These are phyloP conservation scores for Hymenoscyphus infarciens DNA, from an alignment of 2,329 filamentous ascomycete genomes.

Conservation along the genomic window DNA sequence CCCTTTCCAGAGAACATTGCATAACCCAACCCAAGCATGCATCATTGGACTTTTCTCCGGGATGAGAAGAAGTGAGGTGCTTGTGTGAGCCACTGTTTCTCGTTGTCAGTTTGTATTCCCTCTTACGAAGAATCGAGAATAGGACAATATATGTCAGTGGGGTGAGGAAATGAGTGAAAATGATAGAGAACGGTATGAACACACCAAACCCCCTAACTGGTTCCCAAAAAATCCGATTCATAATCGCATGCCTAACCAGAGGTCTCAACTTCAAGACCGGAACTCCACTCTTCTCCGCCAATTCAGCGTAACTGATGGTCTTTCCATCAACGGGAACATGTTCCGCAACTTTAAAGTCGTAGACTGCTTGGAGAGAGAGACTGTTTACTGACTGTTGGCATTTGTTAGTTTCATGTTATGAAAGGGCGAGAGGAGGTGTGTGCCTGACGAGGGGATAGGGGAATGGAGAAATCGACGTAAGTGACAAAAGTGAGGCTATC, in stretches of 20 bases:
- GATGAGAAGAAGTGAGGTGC: constrained; percentile 38
- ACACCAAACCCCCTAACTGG: constrained; percentile 32
- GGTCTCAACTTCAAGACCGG: constrained; percentile 42
- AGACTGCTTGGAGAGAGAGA: constrained; percentile 14
- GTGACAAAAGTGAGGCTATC: too few relatives aligned
- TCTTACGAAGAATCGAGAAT: background rate
- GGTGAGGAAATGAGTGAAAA: too few relatives aligned
- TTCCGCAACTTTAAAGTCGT: constrained; percentile 20
- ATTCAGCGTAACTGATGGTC: constrained; percentile 41
- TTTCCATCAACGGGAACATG: constrained; percentile 45
- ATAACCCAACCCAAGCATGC: constrained; percentile 7
- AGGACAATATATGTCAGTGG: background rate
- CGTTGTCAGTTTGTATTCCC: background rate
- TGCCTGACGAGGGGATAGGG: too few relatives aligned
- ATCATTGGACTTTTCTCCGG: constrained; percentile 27
- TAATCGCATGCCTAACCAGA: constrained; percentile 52
- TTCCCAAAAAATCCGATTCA: constrained; percentile 47
- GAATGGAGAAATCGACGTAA: too few relatives aligned
- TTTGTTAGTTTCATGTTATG: background rate
- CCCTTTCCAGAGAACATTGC: constrained; percentile 25
- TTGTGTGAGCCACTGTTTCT: constrained; percentile 39
- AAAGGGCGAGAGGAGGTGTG: too few relatives aligned
- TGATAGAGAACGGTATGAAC: background rate
- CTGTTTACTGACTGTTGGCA: background rate
- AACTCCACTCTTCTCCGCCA: constrained; percentile 33